Percentiles rank a stretch among this genome's conserved stretches.
These are phyloP conservation scores for Auriculariales sp. DNA, from an alignment of 768 basidiomycete species.

Conservation along the genomic window DNA sequence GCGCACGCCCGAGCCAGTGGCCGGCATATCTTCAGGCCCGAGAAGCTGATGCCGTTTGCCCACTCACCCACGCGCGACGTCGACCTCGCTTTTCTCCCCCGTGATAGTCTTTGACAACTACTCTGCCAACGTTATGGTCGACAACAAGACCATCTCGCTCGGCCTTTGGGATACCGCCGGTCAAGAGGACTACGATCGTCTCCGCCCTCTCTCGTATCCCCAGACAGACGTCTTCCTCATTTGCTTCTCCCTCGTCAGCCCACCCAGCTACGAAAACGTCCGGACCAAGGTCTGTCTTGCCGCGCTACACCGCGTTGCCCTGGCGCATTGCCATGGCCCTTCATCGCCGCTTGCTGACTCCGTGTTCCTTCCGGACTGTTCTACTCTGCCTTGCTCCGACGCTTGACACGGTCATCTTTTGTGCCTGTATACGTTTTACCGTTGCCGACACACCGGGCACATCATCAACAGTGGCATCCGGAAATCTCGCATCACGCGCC, in stretches of 20 bases:
- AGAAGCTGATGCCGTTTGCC: neutral
- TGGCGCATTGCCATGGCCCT: slow-evolving; percentile 4
- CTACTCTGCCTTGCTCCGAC: neutral
- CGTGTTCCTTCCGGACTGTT: neutral
- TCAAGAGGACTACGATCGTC: slow-evolving; percentile 97
- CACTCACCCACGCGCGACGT: neutral
- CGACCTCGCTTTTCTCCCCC: slow-evolving; percentile 5
- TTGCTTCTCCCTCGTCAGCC: slow-evolving; percentile 96
- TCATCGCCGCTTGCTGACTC: neutral
- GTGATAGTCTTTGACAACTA: slow-evolving; percentile 99
- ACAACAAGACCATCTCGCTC: slow-evolving; percentile 94
- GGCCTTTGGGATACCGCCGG: slow-evolving; percentile 99
- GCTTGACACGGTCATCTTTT: slow-evolving; percentile 4
- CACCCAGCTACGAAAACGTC: slow-evolving; percentile 97
- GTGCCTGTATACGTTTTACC: too few relatives aligned
- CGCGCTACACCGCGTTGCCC: neutral
- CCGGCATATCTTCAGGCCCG: too few relatives aligned
- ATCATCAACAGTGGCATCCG: slow-evolving; percentile 66
- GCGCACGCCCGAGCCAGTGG: too few relatives aligned
- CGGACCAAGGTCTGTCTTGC: slow-evolving; percentile 68
- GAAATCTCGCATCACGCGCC: slow-evolving; percentile 98
- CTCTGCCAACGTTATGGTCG: slow-evolving; percentile 96
- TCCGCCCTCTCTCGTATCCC: slow-evolving; percentile 94
- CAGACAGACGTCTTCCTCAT: slow-evolving; percentile 99
- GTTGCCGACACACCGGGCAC: too few relatives aligned